Conservation (phyloP, 2,329 filamentous ascomycete species). For the Epichloe coenophiala region DNA sequence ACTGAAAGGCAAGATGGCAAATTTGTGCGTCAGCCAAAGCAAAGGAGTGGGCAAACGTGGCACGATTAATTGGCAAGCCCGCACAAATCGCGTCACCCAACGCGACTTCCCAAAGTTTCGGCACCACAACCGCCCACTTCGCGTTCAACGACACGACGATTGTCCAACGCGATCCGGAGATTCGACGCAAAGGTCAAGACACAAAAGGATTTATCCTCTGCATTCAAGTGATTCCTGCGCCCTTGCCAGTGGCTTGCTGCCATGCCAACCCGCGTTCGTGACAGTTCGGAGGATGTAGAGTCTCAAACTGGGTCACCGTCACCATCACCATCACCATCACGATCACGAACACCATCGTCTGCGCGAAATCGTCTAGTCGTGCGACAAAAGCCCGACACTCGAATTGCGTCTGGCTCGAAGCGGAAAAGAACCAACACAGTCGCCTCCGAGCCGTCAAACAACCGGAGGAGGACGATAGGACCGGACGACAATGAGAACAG, state of each 20-base stretch:
- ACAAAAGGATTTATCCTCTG: too few species aligned
- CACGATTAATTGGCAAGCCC: not conserved
- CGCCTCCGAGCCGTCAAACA: constrained; percentile 11
- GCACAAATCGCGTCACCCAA: not conserved
- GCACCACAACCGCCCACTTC: not conserved
- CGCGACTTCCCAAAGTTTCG: not conserved
- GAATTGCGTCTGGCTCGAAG: constrained; percentile 15
- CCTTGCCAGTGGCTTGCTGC: not conserved
- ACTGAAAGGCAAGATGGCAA: too few species aligned
- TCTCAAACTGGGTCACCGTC: constrained; percentile 9
- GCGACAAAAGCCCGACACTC: constrained; percentile 12
- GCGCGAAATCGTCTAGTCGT: constrained; percentile 12
- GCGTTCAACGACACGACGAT: not conserved
- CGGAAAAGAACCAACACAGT: constrained; percentile 18
- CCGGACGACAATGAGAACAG: constrained; percentile 8
- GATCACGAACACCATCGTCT: constrained; percentile 8
- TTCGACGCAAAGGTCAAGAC: too few species aligned
- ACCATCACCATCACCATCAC: constrained; percentile 10
- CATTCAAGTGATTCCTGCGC: not conserved
- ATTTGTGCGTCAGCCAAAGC: too few species aligned
- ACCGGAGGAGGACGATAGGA: constrained; percentile 8
- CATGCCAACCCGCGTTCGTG: constrained; percentile 14
- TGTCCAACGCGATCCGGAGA: too few species aligned
- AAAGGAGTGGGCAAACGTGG: not conserved
- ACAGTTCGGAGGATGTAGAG: constrained; percentile 7